Percentiles rank a stretch among this genome's conserved stretches.
These are phyloP conservation scores for Pleurotus pulmonarius DNA, from an alignment of 768 basidiomycete genomes.

Conservation along the genomic window DNA sequence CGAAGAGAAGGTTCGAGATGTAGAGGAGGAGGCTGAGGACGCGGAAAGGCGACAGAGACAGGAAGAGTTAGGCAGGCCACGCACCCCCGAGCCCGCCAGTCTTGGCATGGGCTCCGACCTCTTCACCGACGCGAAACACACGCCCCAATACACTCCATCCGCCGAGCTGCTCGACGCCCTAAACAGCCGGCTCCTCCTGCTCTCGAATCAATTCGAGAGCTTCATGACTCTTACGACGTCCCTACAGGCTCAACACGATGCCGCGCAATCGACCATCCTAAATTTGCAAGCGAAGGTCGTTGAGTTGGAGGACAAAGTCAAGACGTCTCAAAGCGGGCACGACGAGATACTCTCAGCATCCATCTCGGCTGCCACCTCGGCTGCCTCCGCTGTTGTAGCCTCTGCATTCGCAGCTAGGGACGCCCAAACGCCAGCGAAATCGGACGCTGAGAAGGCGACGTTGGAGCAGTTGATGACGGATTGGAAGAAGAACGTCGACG, in stretches of 20 bases:
- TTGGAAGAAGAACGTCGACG: constrained; percentile 80
- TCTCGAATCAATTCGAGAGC: constrained; percentile 70
- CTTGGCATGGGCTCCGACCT: constrained; percentile 44
- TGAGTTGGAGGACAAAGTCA: constrained; percentile 58
- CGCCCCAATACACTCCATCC: constrained; percentile 14
- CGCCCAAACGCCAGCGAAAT: constrained; percentile 8
- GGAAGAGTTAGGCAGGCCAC: constrained; percentile 64
- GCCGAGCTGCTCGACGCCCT: constrained; percentile 49
- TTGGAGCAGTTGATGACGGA: constrained; percentile 54
- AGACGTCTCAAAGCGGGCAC: constrained; percentile 28
- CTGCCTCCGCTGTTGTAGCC: constrained; percentile 11
- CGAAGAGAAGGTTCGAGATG: constrained; percentile 34
- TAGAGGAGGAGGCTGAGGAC: constrained; percentile 38
- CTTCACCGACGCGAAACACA: constrained; percentile 25
- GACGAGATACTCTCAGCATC: neutral
- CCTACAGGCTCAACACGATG: constrained; percentile 74
- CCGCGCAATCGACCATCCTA: constrained; percentile 72
- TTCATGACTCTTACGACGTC: constrained; percentile 70
- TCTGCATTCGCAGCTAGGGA: constrained; percentile 3
- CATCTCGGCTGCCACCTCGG: constrained; percentile 10
- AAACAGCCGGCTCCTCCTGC: constrained; percentile 52
- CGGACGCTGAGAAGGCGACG: constrained; percentile 37
- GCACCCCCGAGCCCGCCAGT: constrained; percentile 76
- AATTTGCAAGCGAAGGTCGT: constrained; percentile 66
- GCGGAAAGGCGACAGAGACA: constrained; percentile 46